phyloP scores from a whole-genome alignment of 371 early-diverging fungal species.

The Mucor ambiguus region DNA sequence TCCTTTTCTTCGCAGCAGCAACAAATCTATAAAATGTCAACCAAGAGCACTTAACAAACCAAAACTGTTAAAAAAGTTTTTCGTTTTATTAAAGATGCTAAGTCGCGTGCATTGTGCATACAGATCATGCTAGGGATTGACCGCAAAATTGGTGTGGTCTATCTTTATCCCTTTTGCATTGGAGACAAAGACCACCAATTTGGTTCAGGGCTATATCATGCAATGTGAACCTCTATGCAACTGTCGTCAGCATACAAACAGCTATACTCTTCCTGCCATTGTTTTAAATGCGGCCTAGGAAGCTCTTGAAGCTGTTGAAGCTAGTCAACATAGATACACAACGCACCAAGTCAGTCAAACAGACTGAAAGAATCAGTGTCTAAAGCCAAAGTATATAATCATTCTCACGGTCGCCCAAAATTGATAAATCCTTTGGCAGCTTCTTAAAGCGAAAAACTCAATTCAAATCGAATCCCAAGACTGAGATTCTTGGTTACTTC shows the following conservation, averaged over 20 bases:
- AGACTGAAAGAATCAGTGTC: neutral
- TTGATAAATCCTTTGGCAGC: conserved; percentile 79
- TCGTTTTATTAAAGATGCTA: conserved; percentile 51
- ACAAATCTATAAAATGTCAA: neutral
- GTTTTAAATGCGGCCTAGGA: conserved; percentile 81
- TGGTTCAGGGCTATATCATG: conserved; percentile 89
- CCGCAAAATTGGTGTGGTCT: conserved; percentile 74
- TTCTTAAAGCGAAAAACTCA: conserved; percentile 74
- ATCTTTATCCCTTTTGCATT: conserved; percentile 88
- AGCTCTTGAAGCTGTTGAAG: conserved; percentile 63
- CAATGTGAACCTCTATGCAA: neutral
- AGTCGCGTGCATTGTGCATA: neutral
- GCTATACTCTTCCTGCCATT: conserved; percentile 89
- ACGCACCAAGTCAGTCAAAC: too few species aligned
- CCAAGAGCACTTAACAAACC: conserved; percentile 15
- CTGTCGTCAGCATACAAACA: conserved; percentile 14
- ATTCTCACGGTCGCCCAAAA: conserved; percentile 81
- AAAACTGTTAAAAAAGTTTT: conserved; percentile 44
- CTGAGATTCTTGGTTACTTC: conserved; percentile 90
- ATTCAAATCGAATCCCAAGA: conserved; percentile 72
- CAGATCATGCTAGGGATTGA: neutral
- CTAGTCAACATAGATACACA: conserved; percentile 81
- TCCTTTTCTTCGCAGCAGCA: neutral
- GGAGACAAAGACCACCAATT: conserved; percentile 88
- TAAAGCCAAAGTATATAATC: conserved; percentile 34